Evolutionary conservation across 495 filamentous ascomycete genomes (phyloP).

Genomic region (Daldinia childiae): DNA sequence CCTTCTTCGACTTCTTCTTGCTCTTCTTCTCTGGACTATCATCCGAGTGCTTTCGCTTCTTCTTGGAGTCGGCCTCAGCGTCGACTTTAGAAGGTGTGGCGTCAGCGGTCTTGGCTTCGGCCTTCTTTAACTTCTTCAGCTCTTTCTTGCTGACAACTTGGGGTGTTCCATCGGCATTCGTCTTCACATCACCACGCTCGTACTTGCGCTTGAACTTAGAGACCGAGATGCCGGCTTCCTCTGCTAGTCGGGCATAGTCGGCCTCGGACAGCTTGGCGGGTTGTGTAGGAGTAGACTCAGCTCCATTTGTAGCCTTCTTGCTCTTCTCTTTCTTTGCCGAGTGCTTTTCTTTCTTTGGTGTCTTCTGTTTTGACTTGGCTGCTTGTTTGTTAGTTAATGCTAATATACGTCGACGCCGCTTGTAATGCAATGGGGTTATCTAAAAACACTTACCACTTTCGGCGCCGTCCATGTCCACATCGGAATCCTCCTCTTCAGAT

Average conservation of each 20-base stretch:
- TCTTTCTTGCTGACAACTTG: constrained; percentile 76
- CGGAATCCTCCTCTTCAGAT: constrained; percentile 44
- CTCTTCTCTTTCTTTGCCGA: constrained; percentile 58
- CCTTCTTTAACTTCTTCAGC: constrained; percentile 77
- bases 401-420: constrained; percentile 19
- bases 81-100: constrained; percentile 9
- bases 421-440: not conserved
- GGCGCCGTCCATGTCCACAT: constrained; percentile 42
- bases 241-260: constrained; percentile 65
- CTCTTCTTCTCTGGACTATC: constrained; percentile 57
- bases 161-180: constrained; percentile 66
- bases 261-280: constrained; percentile 48
- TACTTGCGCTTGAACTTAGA: constrained; percentile 77
- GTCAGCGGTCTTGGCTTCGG: constrained; percentile 60
- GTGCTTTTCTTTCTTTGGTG: constrained; percentile 54
- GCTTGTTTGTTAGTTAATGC: constrained; percentile 53
- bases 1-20: constrained; percentile 57
- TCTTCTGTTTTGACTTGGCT: constrained; percentile 58
- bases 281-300: constrained; percentile 42
- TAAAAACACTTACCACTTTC: constrained; percentile 41
- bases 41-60: constrained; percentile 49
- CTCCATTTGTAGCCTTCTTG: constrained; percentile 43
- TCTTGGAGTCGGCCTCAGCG: constrained; percentile 37
- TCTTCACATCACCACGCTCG: constrained; percentile 71
- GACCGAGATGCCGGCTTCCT: constrained; percentile 70